A percentile compares a stretch with the other conserved stretches of the same genome.
Conservation (phyloP, 192 early-diverging fungal genomes). For the Coemansia umbellata region DNA sequence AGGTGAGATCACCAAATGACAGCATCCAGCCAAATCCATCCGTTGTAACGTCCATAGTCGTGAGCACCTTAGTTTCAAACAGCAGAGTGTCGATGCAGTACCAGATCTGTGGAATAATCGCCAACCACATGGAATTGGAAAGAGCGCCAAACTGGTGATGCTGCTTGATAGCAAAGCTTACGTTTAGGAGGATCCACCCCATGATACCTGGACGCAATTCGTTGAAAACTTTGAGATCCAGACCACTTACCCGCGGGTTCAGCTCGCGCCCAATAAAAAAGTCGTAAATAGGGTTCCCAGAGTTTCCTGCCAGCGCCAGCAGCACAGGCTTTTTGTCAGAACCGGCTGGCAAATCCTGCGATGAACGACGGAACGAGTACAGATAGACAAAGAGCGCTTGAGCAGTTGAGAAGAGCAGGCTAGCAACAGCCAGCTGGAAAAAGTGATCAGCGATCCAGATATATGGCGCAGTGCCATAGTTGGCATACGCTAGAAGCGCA, state of each 20-base stretch:
- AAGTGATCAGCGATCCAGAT: constrained; percentile 82
- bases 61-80: constrained; percentile 71
- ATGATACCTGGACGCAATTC: constrained; percentile 93
- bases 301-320: constrained; percentile 82
- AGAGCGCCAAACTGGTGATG: constrained; percentile 60
- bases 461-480: constrained; percentile 59
- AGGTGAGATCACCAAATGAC: constrained; percentile 73
- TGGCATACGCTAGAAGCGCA: constrained; percentile 36
- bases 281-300: constrained; percentile 87
- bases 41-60: constrained; percentile 97
- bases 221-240: constrained; percentile 92
- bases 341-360: background rate
- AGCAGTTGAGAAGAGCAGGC: constrained; percentile 60
- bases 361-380: constrained; percentile 61
- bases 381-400: constrained; percentile 72
- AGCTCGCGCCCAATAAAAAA: constrained; percentile 96
- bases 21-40: constrained; percentile 96
- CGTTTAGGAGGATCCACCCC: constrained; percentile 83
- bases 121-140: constrained; percentile 74
- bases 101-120: constrained; percentile 69
- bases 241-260: constrained; percentile 78
- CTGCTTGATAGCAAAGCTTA: constrained; percentile 74
- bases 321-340: constrained; percentile 52
- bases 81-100: constrained; percentile 84
- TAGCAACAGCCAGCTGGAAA: constrained; percentile 66